These are phyloP conservation scores for Senecio squalidus DNA, from an alignment of 140 eudicot genomes.

Conservation along the genomic window DNA sequence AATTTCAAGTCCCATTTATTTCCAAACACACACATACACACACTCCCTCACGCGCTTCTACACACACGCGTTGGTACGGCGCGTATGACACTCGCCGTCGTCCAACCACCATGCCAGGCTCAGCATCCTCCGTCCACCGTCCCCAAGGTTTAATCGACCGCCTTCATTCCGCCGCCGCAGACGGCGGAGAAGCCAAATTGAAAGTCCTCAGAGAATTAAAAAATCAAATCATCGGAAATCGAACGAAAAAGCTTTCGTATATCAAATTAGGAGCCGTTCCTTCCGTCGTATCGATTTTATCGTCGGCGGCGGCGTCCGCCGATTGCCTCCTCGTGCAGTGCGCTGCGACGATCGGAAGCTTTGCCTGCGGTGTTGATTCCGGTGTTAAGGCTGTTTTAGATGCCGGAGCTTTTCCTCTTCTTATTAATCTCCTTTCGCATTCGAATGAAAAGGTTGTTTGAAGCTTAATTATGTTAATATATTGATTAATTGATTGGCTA, in stretches of 20 bases:
- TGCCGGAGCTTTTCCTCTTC: constrained; percentile 73
- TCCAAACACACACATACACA: neutral
- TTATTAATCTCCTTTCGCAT: constrained; percentile 54
- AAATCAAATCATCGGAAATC: constrained; percentile 89
- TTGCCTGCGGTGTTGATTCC: constrained; percentile 81
- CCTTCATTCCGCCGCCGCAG: constrained; percentile 48
- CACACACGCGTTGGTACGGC: constrained; percentile 34
- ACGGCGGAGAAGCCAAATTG: constrained; percentile 47
- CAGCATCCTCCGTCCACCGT: constrained; percentile 49
- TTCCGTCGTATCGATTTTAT: constrained; percentile 53
- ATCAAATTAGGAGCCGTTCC: constrained; percentile 87
- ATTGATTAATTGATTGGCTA: too few species aligned
- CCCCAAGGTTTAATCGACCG: constrained; percentile 63
- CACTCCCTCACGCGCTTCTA: constrained; percentile 20
- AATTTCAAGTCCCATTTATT: constrained; percentile 10
- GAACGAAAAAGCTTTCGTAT: constrained; percentile 72
- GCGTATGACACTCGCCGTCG: constrained; percentile 43
- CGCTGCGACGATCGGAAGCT: constrained; percentile 83
- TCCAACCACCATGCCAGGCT: constrained; percentile 58
- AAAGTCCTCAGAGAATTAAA: constrained; percentile 76
- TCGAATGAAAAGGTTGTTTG: constrained; percentile 53
- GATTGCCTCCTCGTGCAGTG: constrained; percentile 59
- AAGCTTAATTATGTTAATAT: neutral
- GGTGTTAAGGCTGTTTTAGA: constrained; percentile 93
- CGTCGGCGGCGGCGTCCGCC: constrained; percentile 32